phyloP scores from a whole-genome alignment of 495 filamentous ascomycete genomes.

The Daldinia vernicosa region DNA sequence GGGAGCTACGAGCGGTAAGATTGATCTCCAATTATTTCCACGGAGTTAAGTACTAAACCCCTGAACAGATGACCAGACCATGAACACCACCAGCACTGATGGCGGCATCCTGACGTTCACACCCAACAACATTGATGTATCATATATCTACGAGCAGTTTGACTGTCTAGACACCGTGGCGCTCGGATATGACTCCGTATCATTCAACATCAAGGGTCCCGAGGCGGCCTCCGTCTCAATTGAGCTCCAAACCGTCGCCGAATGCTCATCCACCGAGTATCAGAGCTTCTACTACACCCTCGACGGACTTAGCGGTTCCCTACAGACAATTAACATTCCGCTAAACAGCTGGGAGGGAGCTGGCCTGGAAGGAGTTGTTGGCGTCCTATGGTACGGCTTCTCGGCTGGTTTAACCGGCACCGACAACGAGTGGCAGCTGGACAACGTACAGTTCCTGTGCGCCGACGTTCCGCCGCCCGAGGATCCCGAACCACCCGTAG shows the following conservation, averaged over 20 bases:
- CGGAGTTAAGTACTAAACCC: neutral
- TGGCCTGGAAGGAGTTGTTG: conserved; percentile 61
- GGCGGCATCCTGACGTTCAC: conserved; percentile 62
- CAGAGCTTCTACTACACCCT: conserved; percentile 58
- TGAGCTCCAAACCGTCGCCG: conserved; percentile 62
- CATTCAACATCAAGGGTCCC: conserved; percentile 65
- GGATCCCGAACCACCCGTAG: conserved; percentile 29
- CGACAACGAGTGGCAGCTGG: conserved; percentile 59
- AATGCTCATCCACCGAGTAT: conserved; percentile 56
- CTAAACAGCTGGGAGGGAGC: conserved; percentile 61
- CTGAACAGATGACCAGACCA: conserved; percentile 62
- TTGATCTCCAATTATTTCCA: neutral
- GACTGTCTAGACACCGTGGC: conserved; percentile 57
- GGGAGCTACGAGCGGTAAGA: conserved; percentile 62
- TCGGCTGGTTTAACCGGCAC: conserved; percentile 48
- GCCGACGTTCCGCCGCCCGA: conserved; percentile 36
- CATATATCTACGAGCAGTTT: conserved; percentile 69
- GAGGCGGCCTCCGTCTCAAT: conserved; percentile 58
- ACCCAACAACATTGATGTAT: conserved; percentile 51
- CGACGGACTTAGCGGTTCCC: conserved; percentile 58
- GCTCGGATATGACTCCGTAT: conserved; percentile 60
- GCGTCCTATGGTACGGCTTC: conserved; percentile 63
- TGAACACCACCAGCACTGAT: conserved; percentile 58
- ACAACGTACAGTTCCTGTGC: conserved; percentile 62
- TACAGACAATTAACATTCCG: conserved; percentile 62